Evolutionary conservation across 2,329 filamentous ascomycete genomes (phyloP).

Genomic region (Alternaria sp.): DNA sequence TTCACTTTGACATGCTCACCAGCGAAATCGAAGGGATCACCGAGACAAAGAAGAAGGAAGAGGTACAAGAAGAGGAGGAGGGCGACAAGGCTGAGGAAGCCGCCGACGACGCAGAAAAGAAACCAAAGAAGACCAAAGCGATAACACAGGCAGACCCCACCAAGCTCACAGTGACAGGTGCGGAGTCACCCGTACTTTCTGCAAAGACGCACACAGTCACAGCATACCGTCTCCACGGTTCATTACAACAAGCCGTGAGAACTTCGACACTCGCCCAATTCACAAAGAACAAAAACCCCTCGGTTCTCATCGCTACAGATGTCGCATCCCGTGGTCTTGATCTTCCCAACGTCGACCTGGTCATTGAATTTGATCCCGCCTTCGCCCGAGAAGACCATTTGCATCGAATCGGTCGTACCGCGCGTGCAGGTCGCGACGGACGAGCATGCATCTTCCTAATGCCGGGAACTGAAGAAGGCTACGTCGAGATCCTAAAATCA

Average conservation of each 20-base stretch:
- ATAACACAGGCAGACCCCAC: constrained; percentile 49
- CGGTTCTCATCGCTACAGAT: constrained; percentile 90
- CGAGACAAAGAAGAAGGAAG: constrained; percentile 26
- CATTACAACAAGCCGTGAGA: constrained; percentile 83
- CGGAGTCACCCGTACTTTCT: constrained; percentile 74
- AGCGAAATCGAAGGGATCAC: constrained; percentile 43
- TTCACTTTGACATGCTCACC: constrained; percentile 86
- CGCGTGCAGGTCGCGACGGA: constrained; percentile 86
- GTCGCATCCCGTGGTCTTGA: constrained; percentile 95
- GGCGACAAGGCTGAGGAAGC: constrained; percentile 21
- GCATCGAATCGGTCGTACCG: constrained; percentile 92
- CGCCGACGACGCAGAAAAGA: constrained; percentile 18
- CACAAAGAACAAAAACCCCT: constrained; percentile 73
- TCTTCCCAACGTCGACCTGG: constrained; percentile 90
- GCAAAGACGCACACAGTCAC: constrained; percentile 78
- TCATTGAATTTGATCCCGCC: constrained; percentile 94
- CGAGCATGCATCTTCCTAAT: constrained; percentile 88
- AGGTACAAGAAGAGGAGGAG: constrained; percentile 29
- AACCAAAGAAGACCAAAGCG: constrained; percentile 48
- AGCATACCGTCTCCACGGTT: constrained; percentile 88
- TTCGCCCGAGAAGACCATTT: constrained; percentile 94
- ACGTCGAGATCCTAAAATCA: constrained; percentile 78
- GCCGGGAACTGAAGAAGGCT: constrained; percentile 90
- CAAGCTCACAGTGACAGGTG: constrained; percentile 63
- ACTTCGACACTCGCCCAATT: constrained; percentile 87